Percentiles rank a stretch among this genome's conserved stretches.
Evolutionary conservation across 805 yeast species (phyloP).

Genomic region (Clavispora asparagi): DNA sequence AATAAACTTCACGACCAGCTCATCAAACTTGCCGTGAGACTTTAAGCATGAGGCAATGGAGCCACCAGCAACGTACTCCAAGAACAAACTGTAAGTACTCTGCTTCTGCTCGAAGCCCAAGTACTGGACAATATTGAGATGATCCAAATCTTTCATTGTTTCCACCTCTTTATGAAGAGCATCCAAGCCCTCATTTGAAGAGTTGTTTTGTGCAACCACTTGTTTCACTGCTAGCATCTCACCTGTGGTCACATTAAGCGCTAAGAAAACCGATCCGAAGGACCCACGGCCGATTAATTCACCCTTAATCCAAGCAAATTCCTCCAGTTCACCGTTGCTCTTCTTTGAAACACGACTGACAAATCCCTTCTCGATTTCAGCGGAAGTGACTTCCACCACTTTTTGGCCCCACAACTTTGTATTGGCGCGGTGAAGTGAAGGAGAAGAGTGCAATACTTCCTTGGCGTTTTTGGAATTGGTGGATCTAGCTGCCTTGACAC

Average conservation of each 20-base stretch:
- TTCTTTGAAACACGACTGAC: conserved; percentile 57
- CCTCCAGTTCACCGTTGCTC: conserved; percentile 62
- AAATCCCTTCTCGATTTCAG: conserved; percentile 55
- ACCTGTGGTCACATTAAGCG: conserved; percentile 91
- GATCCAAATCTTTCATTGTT: conserved; percentile 90
- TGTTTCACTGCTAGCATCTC: conserved; percentile 99
- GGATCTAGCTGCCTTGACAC: conserved; percentile 6
- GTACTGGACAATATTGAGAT: conserved; percentile 90
- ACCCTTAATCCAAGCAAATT: conserved; percentile 97
- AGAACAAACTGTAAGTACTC: conserved; percentile 74
- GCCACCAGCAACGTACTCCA: conserved; percentile 98
- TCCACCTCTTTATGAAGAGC: conserved; percentile 89
- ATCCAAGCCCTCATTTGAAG: conserved; percentile 54
- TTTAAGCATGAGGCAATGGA: conserved; percentile 84
- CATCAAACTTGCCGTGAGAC: conserved; percentile 81
- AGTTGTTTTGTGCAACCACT: conserved; percentile 45
- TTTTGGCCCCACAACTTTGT: conserved; percentile 98
- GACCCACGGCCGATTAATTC: conserved; percentile 95
- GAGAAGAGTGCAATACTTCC: not conserved
- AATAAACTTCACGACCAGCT: conserved; percentile 62
- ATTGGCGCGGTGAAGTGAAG: conserved; percentile 55
- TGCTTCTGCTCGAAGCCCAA: conserved; percentile 82
- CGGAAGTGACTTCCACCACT: conserved; percentile 84
- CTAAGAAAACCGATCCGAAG: conserved; percentile 89
- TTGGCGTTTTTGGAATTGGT: not conserved